Evolutionary conservation across 768 basidiomycete genomes (phyloP), one percentile per base, ranked within the genome.

Genomic region (Hericium rajendrae): DNA sequence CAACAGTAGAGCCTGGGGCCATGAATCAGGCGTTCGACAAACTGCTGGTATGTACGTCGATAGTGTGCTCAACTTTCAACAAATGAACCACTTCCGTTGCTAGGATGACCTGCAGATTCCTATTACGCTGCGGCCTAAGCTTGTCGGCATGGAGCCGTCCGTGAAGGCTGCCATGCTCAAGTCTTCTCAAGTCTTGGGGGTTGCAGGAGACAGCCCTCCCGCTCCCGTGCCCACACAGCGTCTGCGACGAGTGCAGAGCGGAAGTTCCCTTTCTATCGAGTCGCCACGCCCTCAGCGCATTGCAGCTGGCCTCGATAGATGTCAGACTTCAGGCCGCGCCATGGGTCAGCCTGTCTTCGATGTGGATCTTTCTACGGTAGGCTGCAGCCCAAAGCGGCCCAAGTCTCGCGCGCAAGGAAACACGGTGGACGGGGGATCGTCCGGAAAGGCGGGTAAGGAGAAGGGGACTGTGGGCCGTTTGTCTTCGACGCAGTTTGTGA

Each of bases 121-220:
- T 3, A 72, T 80, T 6, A 82, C 81, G 2, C 73, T 93, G 22
- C 80, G 92, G 8, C 85, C 84, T 1, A 91, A 91, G 70, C 80
- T 94, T 16, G 75, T 76, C 51, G 83, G 82, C 15, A 90, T 95
- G 81, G 90, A 94, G 57, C 73, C 84, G 0, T 83, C 86, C 1
- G 88, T 95, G 52, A 95, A 95, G 68, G 91, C 88, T 4, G 89
- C 88, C 12, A 94, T 95, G 89, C 74, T 95, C 56, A 91, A 89
- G 67, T 91, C 90, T 0, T 91, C 91, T 0, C 83, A 86, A 32
- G 71, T 58, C 73, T 73, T 28, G 65, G 68, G 24, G 62, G 70
- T 26, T 66, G 48, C 38, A 63, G 69, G 49, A 51, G 41, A 57
- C 38, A 54, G 6, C 11, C 49, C 49, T 18, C 65, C 62, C 20